phyloP scores from a whole-genome alignment of 192 early-diverging fungal genomes.

The Chytriomyces confervae region DNA sequence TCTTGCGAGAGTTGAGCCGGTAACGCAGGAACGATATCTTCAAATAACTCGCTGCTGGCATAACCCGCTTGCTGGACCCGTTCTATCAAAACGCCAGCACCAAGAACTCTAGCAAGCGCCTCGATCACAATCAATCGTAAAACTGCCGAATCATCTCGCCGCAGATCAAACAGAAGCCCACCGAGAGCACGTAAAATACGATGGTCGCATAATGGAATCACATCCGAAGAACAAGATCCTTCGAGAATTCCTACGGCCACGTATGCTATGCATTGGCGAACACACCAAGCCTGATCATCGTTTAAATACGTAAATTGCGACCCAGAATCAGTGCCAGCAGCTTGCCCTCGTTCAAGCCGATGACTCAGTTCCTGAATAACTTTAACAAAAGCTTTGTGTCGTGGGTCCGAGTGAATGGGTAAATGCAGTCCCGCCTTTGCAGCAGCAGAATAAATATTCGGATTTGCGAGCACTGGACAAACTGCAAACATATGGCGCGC shows the following conservation, averaged over 20 bases:
- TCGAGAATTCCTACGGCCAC: conserved; percentile 16
- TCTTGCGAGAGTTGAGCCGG: not conserved
- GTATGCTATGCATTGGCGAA: conserved; percentile 1
- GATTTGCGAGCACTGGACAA: conserved; percentile 25
- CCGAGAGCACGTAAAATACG: conserved; percentile 13
- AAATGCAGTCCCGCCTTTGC: not conserved
- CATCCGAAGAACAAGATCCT: conserved; percentile 8
- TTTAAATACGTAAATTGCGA: not conserved
- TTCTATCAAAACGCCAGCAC: conserved; percentile 1
- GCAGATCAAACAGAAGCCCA: not conserved
- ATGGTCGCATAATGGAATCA: conserved; percentile 9
- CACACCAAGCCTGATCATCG: not conserved
- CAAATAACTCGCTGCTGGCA: not conserved
- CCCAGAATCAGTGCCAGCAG: not conserved
- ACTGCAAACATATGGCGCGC: conserved; percentile 5
- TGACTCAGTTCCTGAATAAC: not conserved
- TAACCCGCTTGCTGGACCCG: not conserved
- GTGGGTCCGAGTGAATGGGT: conserved; percentile 17
- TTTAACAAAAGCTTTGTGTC: conserved; percentile 15
- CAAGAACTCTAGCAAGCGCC: conserved; percentile 16
- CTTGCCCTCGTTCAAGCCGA: not conserved
- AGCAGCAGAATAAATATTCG: conserved; percentile 1
- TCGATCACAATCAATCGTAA: conserved; percentile 16
- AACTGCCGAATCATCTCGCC: not conserved
- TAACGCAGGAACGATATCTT: not conserved